A percentile compares a stretch with the other conserved stretches of the same genome.
phyloP scores from a whole-genome alignment of 2,329 filamentous ascomycete species.

The Fusarium sp. region DNA sequence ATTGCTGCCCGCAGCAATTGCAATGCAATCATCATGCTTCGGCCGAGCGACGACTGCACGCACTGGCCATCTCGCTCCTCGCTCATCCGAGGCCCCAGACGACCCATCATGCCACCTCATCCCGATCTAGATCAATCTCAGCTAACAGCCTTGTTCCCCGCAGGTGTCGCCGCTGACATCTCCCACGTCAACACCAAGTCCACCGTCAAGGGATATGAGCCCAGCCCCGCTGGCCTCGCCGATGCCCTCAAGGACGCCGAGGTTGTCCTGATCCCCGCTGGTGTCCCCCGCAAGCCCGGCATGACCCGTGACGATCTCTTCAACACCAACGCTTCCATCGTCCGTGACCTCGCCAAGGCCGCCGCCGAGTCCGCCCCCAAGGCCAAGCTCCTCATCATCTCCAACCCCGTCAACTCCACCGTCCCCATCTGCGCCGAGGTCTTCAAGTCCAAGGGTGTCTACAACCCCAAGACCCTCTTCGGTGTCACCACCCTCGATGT shows the following conservation, averaged over 20 bases:
- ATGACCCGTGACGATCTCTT: slow-evolving; percentile 99
- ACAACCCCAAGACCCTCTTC: slow-evolving; percentile 99
- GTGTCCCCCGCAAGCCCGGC: slow-evolving; percentile 98
- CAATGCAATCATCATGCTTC: slow-evolving; percentile 16
- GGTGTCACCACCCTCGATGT: slow-evolving; percentile 99
- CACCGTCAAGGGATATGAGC: slow-evolving; percentile 89
- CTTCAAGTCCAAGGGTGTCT: slow-evolving; percentile 94
- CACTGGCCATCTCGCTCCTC: neutral
- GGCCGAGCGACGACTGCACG: neutral
- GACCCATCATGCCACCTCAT: slow-evolving; percentile 29
- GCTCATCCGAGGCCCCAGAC: neutral
- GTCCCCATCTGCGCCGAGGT: slow-evolving; percentile 98
- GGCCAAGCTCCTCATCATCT: slow-evolving; percentile 96
- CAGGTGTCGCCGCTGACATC: slow-evolving; percentile 97
- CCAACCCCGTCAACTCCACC: slow-evolving; percentile 99
- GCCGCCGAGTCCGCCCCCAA: slow-evolving; percentile 88
- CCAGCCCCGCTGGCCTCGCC: slow-evolving; percentile 79
- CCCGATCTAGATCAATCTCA: slow-evolving; percentile 13
- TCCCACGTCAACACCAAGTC: slow-evolving; percentile 99
- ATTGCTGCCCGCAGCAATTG: neutral
- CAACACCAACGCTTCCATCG: slow-evolving; percentile 99
- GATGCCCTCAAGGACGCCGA: slow-evolving; percentile 87
- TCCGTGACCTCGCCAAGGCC: slow-evolving; percentile 97
- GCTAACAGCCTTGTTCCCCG: slow-evolving; percentile 37
- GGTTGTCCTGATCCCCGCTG: slow-evolving; percentile 96